phyloP scores from a whole-genome alignment of 2,329 filamentous ascomycete genomes.

The Aspergillus unguis region DNA sequence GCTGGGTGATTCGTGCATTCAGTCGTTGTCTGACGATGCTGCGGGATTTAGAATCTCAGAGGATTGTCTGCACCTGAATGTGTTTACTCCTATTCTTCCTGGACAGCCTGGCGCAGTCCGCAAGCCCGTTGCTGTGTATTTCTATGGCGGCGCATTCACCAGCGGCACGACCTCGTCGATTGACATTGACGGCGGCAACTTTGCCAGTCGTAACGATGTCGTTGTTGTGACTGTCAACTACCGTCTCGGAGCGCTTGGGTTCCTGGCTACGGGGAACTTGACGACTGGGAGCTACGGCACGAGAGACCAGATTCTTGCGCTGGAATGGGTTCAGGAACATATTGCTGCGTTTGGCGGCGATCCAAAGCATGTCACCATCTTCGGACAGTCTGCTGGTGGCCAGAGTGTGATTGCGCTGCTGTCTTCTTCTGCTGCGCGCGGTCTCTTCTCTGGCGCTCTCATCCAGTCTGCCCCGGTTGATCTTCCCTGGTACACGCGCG shows the following conservation, averaged over 20 bases:
- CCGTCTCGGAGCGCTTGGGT: slow-evolving; percentile 32
- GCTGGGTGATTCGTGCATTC: slow-evolving; percentile 20
- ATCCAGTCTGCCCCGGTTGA: slow-evolving; percentile 27
- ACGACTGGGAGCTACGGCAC: slow-evolving; percentile 31
- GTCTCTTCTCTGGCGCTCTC: slow-evolving; percentile 28
- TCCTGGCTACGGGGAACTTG: slow-evolving; percentile 35
- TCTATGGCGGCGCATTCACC: slow-evolving; percentile 34
- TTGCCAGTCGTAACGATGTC: slow-evolving; percentile 36
- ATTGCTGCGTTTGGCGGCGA: slow-evolving; percentile 30
- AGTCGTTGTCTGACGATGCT: slow-evolving; percentile 14
- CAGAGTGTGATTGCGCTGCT: slow-evolving; percentile 48
- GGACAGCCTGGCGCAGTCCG: background rate
- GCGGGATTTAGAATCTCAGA: slow-evolving; percentile 23
- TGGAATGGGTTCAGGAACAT: slow-evolving; percentile 27
- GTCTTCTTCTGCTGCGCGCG: slow-evolving; percentile 23
- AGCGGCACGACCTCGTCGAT: slow-evolving; percentile 26
- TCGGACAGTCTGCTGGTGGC: slow-evolving; percentile 41
- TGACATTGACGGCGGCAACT: slow-evolving; percentile 34
- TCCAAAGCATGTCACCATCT: slow-evolving; percentile 32
- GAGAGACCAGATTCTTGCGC: slow-evolving; percentile 31
- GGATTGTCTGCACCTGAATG: slow-evolving; percentile 36
- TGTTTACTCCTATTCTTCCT: slow-evolving; percentile 34
- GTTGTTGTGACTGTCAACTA: slow-evolving; percentile 37
- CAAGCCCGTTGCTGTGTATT: slow-evolving; percentile 30
- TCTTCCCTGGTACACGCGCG: slow-evolving; percentile 26